A percentile compares a stretch with the other conserved stretches of the same genome.
These are phyloP conservation scores for Hydnomerulius pinastri DNA, from an alignment of 768 basidiomycete species.

Conservation along the genomic window DNA sequence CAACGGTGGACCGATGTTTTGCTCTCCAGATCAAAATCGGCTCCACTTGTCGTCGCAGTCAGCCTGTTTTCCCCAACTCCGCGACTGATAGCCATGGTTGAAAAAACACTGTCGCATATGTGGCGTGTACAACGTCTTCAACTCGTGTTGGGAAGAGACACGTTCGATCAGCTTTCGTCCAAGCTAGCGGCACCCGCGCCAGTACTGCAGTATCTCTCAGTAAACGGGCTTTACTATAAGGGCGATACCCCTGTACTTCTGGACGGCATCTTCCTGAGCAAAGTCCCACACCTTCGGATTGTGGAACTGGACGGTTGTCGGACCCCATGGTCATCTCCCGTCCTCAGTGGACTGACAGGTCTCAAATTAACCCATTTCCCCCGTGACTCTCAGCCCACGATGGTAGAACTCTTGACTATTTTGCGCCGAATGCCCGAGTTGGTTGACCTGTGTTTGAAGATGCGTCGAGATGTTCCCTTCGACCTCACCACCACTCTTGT, in stretches of 20 bases:
- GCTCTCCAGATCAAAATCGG: constrained; percentile 46
- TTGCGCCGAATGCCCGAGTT: constrained; percentile 38
- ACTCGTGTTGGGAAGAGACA: constrained; percentile 17
- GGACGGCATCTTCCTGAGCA: constrained; percentile 29
- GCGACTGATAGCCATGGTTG: no score
- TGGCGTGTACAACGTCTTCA: constrained; percentile 35
- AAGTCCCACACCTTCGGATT: constrained; percentile 35
- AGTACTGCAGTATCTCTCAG: constrained; percentile 28
- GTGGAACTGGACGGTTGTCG: constrained; percentile 38
- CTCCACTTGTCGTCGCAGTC: no score
- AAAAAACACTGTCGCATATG: constrained; percentile 29
- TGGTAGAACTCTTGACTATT: constrained; percentile 32
- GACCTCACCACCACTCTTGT: not conserved
- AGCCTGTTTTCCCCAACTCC: no score
- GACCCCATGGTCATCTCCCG: constrained; percentile 37
- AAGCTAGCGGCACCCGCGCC: constrained; percentile 29
- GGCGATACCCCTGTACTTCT: constrained; percentile 26
- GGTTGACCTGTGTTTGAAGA: constrained; percentile 35
- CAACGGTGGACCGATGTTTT: constrained; percentile 43
- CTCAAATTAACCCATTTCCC: constrained; percentile 36
- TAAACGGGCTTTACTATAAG: constrained; percentile 18
- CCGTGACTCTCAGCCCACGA: constrained; percentile 29
- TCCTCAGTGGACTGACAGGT: constrained; percentile 37
- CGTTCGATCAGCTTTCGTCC: constrained; percentile 29
- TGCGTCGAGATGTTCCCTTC: constrained; percentile 39